Percentiles rank a stretch among this genome's conserved stretches.
phyloP scores from a whole-genome alignment of 768 basidiomycete species.

The Gelatoporia subvermispora region DNA sequence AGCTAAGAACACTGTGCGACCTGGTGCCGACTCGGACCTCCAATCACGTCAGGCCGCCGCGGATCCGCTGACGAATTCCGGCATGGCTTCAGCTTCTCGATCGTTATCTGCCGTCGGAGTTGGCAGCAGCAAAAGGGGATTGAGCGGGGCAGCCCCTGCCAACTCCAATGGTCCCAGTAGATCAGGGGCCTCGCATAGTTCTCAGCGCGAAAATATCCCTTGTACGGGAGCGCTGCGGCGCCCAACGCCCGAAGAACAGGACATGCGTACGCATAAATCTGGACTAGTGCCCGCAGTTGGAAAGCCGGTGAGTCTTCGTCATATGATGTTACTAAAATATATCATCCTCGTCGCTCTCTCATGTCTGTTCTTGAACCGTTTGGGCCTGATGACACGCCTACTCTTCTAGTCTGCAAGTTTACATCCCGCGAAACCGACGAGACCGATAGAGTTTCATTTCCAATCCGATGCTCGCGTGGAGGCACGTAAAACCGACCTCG shows the following conservation, averaged over 20 bases:
- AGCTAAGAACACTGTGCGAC: constrained; percentile 12
- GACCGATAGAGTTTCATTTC: constrained; percentile 50
- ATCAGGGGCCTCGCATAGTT: constrained; percentile 12
- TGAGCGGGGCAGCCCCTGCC: not conserved
- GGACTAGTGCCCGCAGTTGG: constrained; percentile 22
- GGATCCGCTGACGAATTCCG: constrained; percentile 7
- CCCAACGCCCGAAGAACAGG: not conserved
- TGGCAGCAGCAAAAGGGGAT: not conserved
- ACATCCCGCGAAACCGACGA: constrained; percentile 21
- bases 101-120: constrained; percentile 3
- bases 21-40: not conserved
- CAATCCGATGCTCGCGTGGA: constrained; percentile 44
- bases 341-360: constrained; percentile 11
- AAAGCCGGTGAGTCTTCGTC: constrained; percentile 26
- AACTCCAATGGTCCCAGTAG: constrained; percentile 6
- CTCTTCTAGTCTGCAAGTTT: constrained; percentile 12
- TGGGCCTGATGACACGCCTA: not conserved
- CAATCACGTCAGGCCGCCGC: constrained; percentile 1
- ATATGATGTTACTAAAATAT: constrained; percentile 11
- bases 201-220: constrained; percentile 9
- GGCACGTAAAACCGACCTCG: constrained; percentile 37
- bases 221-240: constrained; percentile 7
- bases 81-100: constrained; percentile 1
- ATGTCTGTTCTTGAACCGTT: constrained; percentile 6
- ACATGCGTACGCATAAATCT: constrained; percentile 8